A percentile compares a stretch with the other conserved stretches of the same genome.
These are phyloP conservation scores for Chloromonas sp. DNA, from an alignment of 163 green algal genomes.

Conservation along the genomic window DNA sequence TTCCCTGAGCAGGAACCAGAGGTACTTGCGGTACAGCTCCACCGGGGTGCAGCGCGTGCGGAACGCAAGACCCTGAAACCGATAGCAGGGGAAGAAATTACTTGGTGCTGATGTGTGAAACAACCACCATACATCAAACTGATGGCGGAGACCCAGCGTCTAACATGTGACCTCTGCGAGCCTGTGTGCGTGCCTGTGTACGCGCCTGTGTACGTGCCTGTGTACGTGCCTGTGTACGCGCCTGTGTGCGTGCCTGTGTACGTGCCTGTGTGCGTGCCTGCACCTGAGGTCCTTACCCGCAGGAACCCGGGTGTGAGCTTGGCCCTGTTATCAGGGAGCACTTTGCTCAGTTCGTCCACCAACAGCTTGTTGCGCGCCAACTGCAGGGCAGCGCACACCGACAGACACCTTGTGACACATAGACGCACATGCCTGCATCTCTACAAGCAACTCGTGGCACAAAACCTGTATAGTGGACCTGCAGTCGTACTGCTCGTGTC, in stretches of 20 bases:
- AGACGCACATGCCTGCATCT: no score
- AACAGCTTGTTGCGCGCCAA: slow-evolving; percentile 77
- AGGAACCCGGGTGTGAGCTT: slow-evolving; percentile 34
- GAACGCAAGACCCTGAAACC: background rate
- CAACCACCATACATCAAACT: background rate
- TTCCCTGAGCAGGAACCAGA: slow-evolving; percentile 86
- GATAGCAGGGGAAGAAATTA: background rate
- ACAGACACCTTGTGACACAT: no score
- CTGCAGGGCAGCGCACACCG: slow-evolving; percentile 11
- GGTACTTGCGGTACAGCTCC: slow-evolving; percentile 89
- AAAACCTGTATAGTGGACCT: no score
- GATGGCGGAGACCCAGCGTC: no score
- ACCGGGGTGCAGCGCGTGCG: slow-evolving; percentile 61
- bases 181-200: no score
- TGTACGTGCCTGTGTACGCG: no score
- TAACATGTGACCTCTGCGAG: no score
- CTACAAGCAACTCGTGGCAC: no score
- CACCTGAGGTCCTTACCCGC: background rate
- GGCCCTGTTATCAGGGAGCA: slow-evolving; percentile 52
- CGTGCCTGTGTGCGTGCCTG: no score
- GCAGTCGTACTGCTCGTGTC: no score
- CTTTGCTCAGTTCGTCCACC: slow-evolving; percentile 60
- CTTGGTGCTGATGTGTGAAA: background rate
- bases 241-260: no score
- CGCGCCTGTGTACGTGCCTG: no score